phyloP scores from a whole-genome alignment of 2,329 filamentous ascomycete genomes.

The Epichloe scottii region DNA sequence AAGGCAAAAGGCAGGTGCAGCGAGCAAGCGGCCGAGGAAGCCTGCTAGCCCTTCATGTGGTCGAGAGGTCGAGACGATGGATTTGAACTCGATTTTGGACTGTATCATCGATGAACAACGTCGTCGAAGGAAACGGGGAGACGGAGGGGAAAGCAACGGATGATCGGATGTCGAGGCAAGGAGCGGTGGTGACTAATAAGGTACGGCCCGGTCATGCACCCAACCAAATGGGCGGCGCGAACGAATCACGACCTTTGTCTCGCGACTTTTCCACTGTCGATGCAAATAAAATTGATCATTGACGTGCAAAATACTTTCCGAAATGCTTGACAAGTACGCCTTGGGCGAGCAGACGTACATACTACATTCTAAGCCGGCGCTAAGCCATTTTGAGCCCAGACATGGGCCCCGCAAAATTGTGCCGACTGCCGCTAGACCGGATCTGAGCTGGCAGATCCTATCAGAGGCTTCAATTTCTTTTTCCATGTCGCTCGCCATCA shows the following conservation, averaged over 20 bases:
- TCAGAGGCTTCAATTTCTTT: not conserved
- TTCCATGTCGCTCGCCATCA: not conserved
- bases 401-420: too few relatives aligned
- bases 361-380: too few relatives aligned
- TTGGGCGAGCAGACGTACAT: too few relatives aligned
- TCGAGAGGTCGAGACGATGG: not conserved
- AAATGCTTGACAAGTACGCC: too few relatives aligned
- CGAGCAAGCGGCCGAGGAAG: not conserved
- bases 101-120: not conserved
- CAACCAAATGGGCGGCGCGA: not conserved
- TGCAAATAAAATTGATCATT: too few relatives aligned
- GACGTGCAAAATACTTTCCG: too few relatives aligned
- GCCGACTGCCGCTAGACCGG: not conserved
- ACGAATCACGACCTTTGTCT: too few relatives aligned
- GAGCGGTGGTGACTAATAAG: not conserved
- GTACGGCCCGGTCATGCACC: not conserved
- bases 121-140: not conserved
- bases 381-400: too few relatives aligned
- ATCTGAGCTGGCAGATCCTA: not conserved
- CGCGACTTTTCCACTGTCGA: too few relatives aligned
- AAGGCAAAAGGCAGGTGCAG: not conserved
- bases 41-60: not conserved
- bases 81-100: not conserved
- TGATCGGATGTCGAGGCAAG: too few relatives aligned
- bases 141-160: too few relatives aligned